phyloP scores from a whole-genome alignment of 805 yeast species.

The Ogataea populi-albae region DNA sequence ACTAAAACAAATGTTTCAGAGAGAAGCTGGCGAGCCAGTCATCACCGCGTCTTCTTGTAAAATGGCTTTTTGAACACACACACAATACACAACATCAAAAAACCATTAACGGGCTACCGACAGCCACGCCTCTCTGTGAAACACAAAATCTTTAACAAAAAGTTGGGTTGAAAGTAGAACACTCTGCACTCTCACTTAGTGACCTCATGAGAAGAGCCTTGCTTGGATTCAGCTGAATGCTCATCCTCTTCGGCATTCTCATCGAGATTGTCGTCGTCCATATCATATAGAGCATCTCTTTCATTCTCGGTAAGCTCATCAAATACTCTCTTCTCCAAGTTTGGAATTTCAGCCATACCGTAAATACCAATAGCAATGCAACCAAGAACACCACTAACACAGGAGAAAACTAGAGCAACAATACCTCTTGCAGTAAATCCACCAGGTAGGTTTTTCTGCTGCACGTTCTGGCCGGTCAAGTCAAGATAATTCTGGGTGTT shows the following conservation, averaged over 20 bases:
- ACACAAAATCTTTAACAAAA: too few species aligned
- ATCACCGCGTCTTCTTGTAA: neutral
- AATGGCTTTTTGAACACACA: slow-evolving; percentile 4
- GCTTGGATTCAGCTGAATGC: slow-evolving; percentile 6
- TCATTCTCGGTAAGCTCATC: slow-evolving; percentile 52
- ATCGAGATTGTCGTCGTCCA: slow-evolving; percentile 26
- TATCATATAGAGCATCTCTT: slow-evolving; percentile 34
- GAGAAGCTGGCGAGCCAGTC: neutral
- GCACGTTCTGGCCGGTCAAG: slow-evolving; percentile 72
- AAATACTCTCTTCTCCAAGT: slow-evolving; percentile 61
- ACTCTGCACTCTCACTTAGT: slow-evolving; percentile 6
- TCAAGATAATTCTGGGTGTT: slow-evolving; percentile 62
- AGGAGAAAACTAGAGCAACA: slow-evolving; percentile 89
- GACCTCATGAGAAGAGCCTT: slow-evolving; percentile 13
- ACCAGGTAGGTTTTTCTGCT: slow-evolving; percentile 62
- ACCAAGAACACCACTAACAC: slow-evolving; percentile 83
- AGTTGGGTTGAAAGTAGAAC: too few species aligned
- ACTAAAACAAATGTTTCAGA: neutral
- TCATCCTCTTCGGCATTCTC: slow-evolving; percentile 5
- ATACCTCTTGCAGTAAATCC: slow-evolving; percentile 96
- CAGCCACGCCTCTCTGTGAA: too few species aligned
- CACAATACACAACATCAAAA: slow-evolving; percentile 4
- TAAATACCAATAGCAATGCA: slow-evolving; percentile 71
- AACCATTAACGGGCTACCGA: too few species aligned
- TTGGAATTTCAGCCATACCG: slow-evolving; percentile 80